These are phyloP conservation scores for Fusarium sp. DNA, from an alignment of 2,329 filamentous ascomycete species.

Conservation along the genomic window DNA sequence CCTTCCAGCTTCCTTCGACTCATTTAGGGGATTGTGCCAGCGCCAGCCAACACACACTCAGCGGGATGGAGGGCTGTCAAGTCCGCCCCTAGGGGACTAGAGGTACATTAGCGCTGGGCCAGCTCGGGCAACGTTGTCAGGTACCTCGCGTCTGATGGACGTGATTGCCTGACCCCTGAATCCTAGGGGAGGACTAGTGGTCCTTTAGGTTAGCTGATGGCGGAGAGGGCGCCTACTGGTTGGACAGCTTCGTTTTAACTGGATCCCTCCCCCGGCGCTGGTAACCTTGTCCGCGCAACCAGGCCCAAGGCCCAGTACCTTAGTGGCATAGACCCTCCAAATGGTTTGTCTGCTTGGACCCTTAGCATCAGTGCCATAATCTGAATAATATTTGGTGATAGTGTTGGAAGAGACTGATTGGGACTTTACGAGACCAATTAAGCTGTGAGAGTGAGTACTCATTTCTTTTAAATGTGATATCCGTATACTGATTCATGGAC, in stretches of 20 bases:
- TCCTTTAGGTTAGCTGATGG: conserved; percentile 5
- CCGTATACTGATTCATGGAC: conserved; percentile 1
- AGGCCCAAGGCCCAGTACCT: not conserved
- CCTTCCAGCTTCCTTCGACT: conserved; percentile 33
- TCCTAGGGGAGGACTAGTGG: conserved; percentile 9
- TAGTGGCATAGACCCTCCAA: conserved; percentile 34
- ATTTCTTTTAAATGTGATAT: conserved; percentile 10
- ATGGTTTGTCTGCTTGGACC: conserved; percentile 32
- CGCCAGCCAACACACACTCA: not conserved
- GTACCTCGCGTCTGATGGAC: conserved; percentile 30
- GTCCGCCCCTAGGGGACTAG: conserved; percentile 29
- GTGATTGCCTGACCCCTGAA: conserved; percentile 37
- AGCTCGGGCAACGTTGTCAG: conserved; percentile 25
- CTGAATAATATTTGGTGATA: conserved; percentile 9
- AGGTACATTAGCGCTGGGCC: conserved; percentile 35
- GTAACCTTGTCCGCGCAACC: conserved; percentile 37
- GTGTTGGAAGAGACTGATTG: not conserved
- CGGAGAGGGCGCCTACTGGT: conserved; percentile 35
- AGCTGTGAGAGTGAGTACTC: conserved; percentile 3
- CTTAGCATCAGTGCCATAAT: conserved; percentile 30
- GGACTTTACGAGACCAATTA: not conserved
- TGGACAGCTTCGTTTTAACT: conserved; percentile 6
- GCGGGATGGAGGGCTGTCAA: conserved; percentile 39
- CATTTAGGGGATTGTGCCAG: conserved; percentile 12
- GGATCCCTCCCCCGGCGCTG: conserved; percentile 20